Evolutionary conservation across 1,139 yeast genomes (phyloP), one percentile per base, ranked within the genome.

Genomic region (Kodamaea ohmeri): DNA sequence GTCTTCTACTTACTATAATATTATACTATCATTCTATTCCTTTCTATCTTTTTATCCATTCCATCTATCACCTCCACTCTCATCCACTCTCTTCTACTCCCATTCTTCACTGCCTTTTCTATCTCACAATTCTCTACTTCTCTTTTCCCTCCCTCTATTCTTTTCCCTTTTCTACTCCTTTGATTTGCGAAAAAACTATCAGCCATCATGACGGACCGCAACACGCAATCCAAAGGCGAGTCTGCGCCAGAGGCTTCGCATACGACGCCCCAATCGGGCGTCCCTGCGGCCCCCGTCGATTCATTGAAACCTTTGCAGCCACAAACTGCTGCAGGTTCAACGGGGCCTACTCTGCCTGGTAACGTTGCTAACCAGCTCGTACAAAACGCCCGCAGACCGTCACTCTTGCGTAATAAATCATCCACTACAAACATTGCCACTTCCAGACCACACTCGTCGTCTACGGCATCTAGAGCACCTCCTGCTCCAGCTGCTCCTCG

Each of bases 331-430:
- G 13, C 12, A 5, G 25, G n/a, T 4, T 13, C 28, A 4, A 4
- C 28, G 8, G 28, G 16, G n/a, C 19, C 30, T 9, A 7, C 12
- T 12, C 30, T 27, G 30, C 30, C 30, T 6, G 28, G 28, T 13
- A 27, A 16, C 20, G 30, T 27, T 15, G 30, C 30, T 14, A 15
- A 19, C 20, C 20, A 12, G 18, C 12, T 29, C 3, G 18, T 16
- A 17, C 32, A 29, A 11, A 14, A 12, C 8, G 26, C 25, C 13
- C 34, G 34, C 6, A 34, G 52, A 36, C 52, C 52, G 4, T 40
- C 49, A 7, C 37, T 48, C n/a, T 39, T 46, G 22, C 32, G 52
- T 20, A 48, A 48, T 31, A 44, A 34, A 15, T 38, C 40, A 14
- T 40, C 43, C 13, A 32, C 32, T 3, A 37, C 24, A 6, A 21